Base-by-base conservation (phyloP, 2,329 filamentous ascomycete species). In the Ophiostoma sp. region DNA sequence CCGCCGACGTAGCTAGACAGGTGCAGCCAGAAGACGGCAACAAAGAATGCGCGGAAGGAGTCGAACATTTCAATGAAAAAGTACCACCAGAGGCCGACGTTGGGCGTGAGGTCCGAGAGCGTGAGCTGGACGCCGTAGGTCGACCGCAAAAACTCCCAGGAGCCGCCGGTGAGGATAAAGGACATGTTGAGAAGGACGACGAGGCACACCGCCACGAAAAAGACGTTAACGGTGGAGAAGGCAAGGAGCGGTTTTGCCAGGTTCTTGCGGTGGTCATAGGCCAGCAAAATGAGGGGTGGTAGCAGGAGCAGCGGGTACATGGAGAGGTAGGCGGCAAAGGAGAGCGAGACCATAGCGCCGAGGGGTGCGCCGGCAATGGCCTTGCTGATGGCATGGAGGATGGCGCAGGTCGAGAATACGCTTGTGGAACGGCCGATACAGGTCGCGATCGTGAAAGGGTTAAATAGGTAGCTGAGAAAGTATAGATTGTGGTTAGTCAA, bases 21-120 rank as follows among this genome's bases (percentile, higher is more conserved):
- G 80, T 99, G 96, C 75, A 99, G 88, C 94, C 97, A 98, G 84
- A 99, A 99, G 68, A 99, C 95, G 72, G 93, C 96, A 2, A 99
- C 88, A 86, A 98, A 99, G 86, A 99, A 99, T 78, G 92, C 91
- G 52, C 96, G 89, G 87, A 99, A 99, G 0, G 95, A 95, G 83
- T 99, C 96, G 81, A 99, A 99, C 90, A 99, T 99, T 81, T 99
- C 95, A 77, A 97, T 97, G 80, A 99, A 98, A 84, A 99, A 99
- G 83, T 99, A 99, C 96, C 96, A 99, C 96, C 96, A 99, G 1
- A 99, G 86, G 1, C 96, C 96, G 39, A 97, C 92, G 77, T 98
- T 99, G 15, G 96, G 96, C 0, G 95, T 97, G 55, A 99, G 87
- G 80, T 99, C 96, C 9, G 94, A 93, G 2, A 99, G 88, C 0